Evolutionary conservation across 2,329 filamentous ascomycete species (phyloP).

Genomic region (Colletotrichum orchidophilum): DNA sequence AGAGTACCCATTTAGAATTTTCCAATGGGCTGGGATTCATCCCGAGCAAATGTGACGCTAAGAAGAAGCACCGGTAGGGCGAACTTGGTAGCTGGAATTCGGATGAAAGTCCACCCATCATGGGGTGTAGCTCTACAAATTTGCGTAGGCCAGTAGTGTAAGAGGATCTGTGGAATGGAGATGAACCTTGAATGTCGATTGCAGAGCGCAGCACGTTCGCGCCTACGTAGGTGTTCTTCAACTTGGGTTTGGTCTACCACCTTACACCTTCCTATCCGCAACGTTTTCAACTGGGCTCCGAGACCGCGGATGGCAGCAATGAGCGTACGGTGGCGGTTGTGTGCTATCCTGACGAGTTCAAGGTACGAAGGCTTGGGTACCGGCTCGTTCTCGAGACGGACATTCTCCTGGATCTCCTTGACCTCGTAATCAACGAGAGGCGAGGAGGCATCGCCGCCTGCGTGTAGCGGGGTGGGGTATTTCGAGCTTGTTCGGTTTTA

Average conservation of each 20-base stretch:
- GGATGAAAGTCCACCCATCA: neutral
- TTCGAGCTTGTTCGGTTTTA: slow-evolving; percentile 59
- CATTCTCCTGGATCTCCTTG: slow-evolving; percentile 49
- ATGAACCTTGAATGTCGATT: neutral
- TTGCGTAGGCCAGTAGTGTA: neutral
- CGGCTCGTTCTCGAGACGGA: slow-evolving; percentile 61
- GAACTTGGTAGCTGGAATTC: neutral
- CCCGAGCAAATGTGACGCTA: neutral
- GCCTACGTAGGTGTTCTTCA: neutral
- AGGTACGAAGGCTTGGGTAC: slow-evolving; percentile 44
- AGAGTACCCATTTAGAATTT: neutral
- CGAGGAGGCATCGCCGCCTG: slow-evolving; percentile 53
- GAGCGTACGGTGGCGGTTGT: slow-evolving; percentile 40
- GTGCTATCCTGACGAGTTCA: slow-evolving; percentile 40
- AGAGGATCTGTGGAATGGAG: neutral
- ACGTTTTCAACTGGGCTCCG: slow-evolving; percentile 36
- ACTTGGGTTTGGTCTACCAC: neutral
- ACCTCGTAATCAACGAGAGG: slow-evolving; percentile 46
- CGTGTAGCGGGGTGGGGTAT: slow-evolving; percentile 62
- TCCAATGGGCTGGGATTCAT: neutral
- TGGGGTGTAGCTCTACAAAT: neutral
- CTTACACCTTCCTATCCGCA: slow-evolving; percentile 8
- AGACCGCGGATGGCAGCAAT: slow-evolving; percentile 39
- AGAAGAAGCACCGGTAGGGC: neutral
- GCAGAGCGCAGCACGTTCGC: no score